Conservation (phyloP, 306 rosid genomes). For the Rosa multiflora region DNA sequence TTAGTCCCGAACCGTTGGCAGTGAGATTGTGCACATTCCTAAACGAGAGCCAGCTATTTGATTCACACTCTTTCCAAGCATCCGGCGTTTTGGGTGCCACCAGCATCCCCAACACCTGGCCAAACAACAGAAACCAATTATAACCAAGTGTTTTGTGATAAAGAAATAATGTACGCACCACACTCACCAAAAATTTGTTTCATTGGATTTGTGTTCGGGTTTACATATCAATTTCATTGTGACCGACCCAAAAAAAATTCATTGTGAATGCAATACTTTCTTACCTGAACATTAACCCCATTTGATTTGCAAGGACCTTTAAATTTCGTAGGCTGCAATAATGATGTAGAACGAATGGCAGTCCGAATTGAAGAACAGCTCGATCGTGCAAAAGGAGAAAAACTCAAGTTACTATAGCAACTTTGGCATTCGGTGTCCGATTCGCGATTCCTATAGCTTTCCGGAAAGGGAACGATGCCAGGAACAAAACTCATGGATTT, state of each 20-base stretch:
- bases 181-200: no score
- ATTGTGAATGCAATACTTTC: no score
- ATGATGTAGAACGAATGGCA: no score
- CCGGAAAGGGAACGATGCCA: no score
- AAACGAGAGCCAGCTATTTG: not conserved
- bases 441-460: no score
- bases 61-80: not conserved
- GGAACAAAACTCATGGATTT: no score
- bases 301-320: conserved; percentile 3
- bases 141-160: not conserved
- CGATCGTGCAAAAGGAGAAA: no score
- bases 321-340: conserved; percentile 4
- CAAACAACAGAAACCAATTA: not conserved
- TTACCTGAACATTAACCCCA: conserved; percentile 8
- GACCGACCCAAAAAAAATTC: no score
- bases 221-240: no score
- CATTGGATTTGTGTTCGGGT: not conserved
- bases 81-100: not conserved
- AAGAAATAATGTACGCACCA: not conserved
- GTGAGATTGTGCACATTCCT: not conserved
- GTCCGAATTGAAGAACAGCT: no score
- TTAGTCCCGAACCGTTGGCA: not conserved
- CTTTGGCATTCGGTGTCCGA: no score
- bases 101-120: not conserved
- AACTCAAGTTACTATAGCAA: no score